A percentile compares a stretch with the other conserved stretches of the same genome.
Conservation (phyloP, 1,139 yeast species). For the Yamadazyma epiphylla region DNA sequence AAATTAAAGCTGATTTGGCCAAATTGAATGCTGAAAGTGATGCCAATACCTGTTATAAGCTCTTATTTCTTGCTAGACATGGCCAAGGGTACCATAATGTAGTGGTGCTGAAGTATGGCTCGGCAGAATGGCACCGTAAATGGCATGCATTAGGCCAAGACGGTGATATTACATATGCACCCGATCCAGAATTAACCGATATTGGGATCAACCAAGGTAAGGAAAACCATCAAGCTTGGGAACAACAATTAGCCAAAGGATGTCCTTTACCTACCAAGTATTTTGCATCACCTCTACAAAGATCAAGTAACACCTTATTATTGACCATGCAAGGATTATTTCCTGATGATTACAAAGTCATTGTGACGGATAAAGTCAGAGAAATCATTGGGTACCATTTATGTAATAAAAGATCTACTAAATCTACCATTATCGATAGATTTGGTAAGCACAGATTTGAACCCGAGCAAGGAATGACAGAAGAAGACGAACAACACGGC, state of each 20-base stretch:
- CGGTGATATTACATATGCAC: constrained; percentile 59
- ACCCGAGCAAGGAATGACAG: constrained; percentile 40
- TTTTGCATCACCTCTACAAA: constrained; percentile 62
- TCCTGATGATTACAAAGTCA: constrained; percentile 31
- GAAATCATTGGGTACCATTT: constrained; percentile 69
- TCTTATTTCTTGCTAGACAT: constrained; percentile 66
- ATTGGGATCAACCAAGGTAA: constrained; percentile 47
- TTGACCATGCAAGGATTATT: constrained; percentile 52
- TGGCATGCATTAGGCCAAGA: constrained; percentile 57
- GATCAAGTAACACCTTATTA: constrained; percentile 57
- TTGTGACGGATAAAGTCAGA: constrained; percentile 53
- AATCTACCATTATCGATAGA: constrained; percentile 18
- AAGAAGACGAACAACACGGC: constrained; percentile 43
- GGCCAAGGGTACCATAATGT: constrained; percentile 78
- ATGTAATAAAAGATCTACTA: constrained; percentile 59
- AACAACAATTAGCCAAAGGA: constrained; percentile 39
- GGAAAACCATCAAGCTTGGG: constrained; percentile 45
- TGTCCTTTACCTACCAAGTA: constrained; percentile 55
- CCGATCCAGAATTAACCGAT: constrained; percentile 63
- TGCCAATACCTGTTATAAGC: constrained; percentile 43
- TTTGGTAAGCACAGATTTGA: constrained; percentile 18
- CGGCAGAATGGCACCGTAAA: constrained; percentile 54
- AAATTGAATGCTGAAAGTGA: constrained; percentile 31
- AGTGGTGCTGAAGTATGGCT: constrained; percentile 56
- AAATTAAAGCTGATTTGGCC: constrained; percentile 29